Percentiles rank a stretch among this genome's conserved stretches.
phyloP scores from a whole-genome alignment of 2,329 filamentous ascomycete genomes.

The Penicillium thymicola region DNA sequence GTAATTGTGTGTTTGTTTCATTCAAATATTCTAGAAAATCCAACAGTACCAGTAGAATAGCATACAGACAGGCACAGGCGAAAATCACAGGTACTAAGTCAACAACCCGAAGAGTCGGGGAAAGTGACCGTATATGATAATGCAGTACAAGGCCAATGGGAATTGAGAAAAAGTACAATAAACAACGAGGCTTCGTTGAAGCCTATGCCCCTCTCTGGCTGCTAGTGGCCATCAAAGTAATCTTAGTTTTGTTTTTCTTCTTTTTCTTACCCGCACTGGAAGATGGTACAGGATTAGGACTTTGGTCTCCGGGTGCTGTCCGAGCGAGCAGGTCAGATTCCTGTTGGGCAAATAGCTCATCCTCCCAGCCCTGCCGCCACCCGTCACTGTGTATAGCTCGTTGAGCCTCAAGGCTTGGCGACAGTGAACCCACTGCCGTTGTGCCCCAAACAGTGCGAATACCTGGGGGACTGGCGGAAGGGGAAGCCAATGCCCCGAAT shows the following conservation, averaged over 20 bases:
- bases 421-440: slow-evolving; percentile 57
- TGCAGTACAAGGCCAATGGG: background rate
- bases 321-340: slow-evolving; percentile 50
- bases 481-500: slow-evolving; percentile 61
- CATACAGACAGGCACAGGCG: background rate
- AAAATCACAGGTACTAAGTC: background rate
- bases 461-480: slow-evolving; percentile 76
- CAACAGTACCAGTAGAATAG: background rate
- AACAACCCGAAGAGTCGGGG: background rate
- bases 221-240: slow-evolving; percentile 66
- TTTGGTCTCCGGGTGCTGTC: slow-evolving; percentile 37
- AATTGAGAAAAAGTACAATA: background rate
- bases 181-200: background rate
- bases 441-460: slow-evolving; percentile 93
- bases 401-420: slow-evolving; percentile 51
- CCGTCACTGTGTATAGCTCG: slow-evolving; percentile 62
- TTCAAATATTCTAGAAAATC: background rate
- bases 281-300: slow-evolving; percentile 14
- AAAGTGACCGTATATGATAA: background rate
- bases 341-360: slow-evolving; percentile 66
- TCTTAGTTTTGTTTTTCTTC: slow-evolving; percentile 66
- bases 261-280: slow-evolving; percentile 53
- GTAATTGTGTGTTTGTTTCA: background rate
- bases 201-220: slow-evolving; percentile 56
- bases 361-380: slow-evolving; percentile 82